A percentile compares a stretch with the other conserved stretches of the same genome.
phyloP scores from a whole-genome alignment of 257 asterid genomes.

The Solanum etuberosum region DNA sequence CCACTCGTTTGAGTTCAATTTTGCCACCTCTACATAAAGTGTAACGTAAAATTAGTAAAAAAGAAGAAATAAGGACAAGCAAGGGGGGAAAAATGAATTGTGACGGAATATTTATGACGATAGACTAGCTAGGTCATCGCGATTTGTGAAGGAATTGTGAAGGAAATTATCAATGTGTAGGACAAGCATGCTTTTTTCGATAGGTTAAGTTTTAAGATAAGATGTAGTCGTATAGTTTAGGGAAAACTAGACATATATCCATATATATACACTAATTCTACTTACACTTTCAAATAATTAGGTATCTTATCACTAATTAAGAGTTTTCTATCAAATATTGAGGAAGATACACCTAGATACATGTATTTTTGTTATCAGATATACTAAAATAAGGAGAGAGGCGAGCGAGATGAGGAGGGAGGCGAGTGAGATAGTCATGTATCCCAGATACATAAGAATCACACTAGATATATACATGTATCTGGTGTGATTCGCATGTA shows the following conservation, averaged over 20 bases:
- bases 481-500: neutral
- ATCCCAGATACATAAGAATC: too few species aligned
- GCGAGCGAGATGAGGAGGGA: neutral
- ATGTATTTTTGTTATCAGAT: too few species aligned
- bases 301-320: too few species aligned
- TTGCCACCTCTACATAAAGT: conserved; percentile 43
- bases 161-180: neutral
- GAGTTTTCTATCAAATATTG: neutral
- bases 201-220: neutral
- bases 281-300: neutral
- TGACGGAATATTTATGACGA: neutral
- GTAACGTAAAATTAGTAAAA: neutral
- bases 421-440: neutral
- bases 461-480: neutral
- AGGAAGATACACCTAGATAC: neutral
- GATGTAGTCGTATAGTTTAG: neutral
- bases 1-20: conserved; percentile 75
- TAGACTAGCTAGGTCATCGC: neutral
- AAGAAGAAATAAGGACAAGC: neutral
- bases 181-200: neutral
- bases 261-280: too few species aligned
- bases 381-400: neutral
- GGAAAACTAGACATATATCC: neutral
- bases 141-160: neutral
- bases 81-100: neutral